Evolutionary conservation across 1,139 yeast genomes (phyloP), one percentile per base, ranked within the genome.

Genomic region (Hyphopichia wangnamkhiaoensis): DNA sequence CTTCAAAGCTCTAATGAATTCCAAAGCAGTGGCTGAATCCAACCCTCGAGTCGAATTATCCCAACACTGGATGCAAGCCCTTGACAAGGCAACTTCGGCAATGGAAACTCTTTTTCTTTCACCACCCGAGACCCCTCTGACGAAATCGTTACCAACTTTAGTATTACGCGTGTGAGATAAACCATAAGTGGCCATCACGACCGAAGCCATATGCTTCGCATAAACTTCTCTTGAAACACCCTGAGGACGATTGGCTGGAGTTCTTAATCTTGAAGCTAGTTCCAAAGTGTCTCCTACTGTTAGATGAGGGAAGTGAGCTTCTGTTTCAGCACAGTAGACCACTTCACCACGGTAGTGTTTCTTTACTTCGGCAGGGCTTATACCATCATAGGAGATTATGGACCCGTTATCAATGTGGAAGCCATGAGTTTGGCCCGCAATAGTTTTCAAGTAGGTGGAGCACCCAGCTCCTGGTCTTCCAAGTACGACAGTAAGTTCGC

Each of bases 401-500:
- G 88, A 72, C 21, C 76, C 76, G 32, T 70, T 62, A 39, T 73
- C 80, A 32, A 85, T 54, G 32, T 78, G 63, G 58, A 84, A 86
- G 36, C 94, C 95, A 56, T 83, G 80, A 4, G 91, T 84, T 47
- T 82, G 80, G 25, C 84, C 63, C 6, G 91, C 77, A 43, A 86
- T 73, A 0, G 93, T 75, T 53, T 84, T 85, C 52, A 87, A 64
- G 37, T 84, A 73, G 1, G 95, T 85, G 2, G 95, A 76, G 61
- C 95, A 87, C 42, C 95, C 95, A 20, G 91, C 79, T 53, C 94
- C 94, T 0, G 94, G 94, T 58, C 91, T 77, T 32, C 94, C 94
- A 30, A 85, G 63, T 1, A 85, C 94, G 36, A 86, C 88, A 5
- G 87, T 76, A 39, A 86, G 68, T 51, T 84, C 87, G 40, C 95